These are phyloP conservation scores for Suaeda aralocaspica DNA, from an alignment of 148 eudicot genomes.

Conservation along the genomic window DNA sequence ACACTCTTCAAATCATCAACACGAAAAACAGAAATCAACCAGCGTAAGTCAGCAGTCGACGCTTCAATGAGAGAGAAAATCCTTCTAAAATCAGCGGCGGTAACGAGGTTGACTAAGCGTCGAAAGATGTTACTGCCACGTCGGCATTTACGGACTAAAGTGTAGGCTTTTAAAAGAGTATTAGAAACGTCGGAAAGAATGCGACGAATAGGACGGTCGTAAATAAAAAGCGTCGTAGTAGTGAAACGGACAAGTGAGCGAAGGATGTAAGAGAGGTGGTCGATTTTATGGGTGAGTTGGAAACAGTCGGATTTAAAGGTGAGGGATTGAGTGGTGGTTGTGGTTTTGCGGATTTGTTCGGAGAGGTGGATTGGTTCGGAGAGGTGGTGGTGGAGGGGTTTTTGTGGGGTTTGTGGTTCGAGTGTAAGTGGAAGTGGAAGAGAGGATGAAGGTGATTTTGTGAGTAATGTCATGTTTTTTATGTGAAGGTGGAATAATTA, in stretches of 20 bases:
- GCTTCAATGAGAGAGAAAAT: slow-evolving; percentile 39
- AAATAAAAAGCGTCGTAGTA: slow-evolving; percentile 23
- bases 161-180: slow-evolving; percentile 36
- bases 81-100: slow-evolving; percentile 62
- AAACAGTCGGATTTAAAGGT: slow-evolving; percentile 45
- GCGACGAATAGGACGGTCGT: slow-evolving; percentile 64
- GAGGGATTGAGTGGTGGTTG: slow-evolving; percentile 29
- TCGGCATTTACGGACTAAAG: slow-evolving; percentile 51
- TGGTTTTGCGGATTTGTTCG: slow-evolving; percentile 36
- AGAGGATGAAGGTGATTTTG: neutral
- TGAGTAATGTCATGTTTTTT: neutral
- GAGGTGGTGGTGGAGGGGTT: slow-evolving; percentile 33
- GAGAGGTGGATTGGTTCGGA: slow-evolving; percentile 46
- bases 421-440: slow-evolving; percentile 1
- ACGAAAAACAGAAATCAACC: slow-evolving; percentile 47
- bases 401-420: slow-evolving; percentile 20
- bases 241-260: slow-evolving; percentile 47
- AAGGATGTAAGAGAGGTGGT: slow-evolving; percentile 40
- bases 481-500: neutral
- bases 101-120: slow-evolving; percentile 46
- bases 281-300: slow-evolving; percentile 36
- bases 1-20: slow-evolving; percentile 10
- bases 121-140: slow-evolving; percentile 46
- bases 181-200: slow-evolving; percentile 36
- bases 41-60: slow-evolving; percentile 55